Evolutionary conservation across 1,284 basidiomycete species (phyloP).

Genomic region (Ustilago lituana): DNA sequence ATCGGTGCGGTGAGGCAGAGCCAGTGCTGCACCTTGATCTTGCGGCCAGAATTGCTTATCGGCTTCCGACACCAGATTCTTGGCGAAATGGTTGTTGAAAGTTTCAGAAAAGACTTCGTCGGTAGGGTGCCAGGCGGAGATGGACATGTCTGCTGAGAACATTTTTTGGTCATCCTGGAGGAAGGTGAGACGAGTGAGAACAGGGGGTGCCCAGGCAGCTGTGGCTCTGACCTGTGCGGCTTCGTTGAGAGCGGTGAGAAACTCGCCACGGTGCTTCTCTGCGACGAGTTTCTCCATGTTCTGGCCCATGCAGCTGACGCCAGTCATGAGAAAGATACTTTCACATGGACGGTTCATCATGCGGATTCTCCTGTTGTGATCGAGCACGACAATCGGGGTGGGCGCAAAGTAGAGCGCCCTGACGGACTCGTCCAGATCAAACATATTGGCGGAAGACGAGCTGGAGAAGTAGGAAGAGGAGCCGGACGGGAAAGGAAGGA

Average conservation of each 20-base stretch:
- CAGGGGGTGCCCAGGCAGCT: slow-evolving; percentile 45
- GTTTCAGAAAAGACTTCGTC: slow-evolving; percentile 58
- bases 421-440: slow-evolving; percentile 63
- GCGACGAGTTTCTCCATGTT: slow-evolving; percentile 50
- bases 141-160: slow-evolving; percentile 51
- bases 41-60: slow-evolving; percentile 14
- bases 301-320: slow-evolving; percentile 52
- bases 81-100: slow-evolving; percentile 39
- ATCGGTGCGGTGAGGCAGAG: slow-evolving; percentile 13
- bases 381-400: slow-evolving; percentile 58
- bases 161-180: slow-evolving; percentile 45
- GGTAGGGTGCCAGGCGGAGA: slow-evolving; percentile 61
- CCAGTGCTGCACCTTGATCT: not conserved
- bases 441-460: slow-evolving; percentile 47
- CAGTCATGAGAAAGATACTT: slow-evolving; percentile 48
- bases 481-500: slow-evolving; percentile 27
- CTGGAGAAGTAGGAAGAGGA: slow-evolving; percentile 27
- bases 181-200: slow-evolving; percentile 53
- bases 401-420: slow-evolving; percentile 64
- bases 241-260: slow-evolving; percentile 50
- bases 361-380: slow-evolving; percentile 53
- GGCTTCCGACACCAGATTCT: slow-evolving; percentile 8
- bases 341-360: slow-evolving; percentile 63
- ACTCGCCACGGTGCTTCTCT: slow-evolving; percentile 19
- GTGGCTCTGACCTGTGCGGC: slow-evolving; percentile 38